Conservation (phyloP, 2,329 filamentous ascomycete genomes). For the Fusarium decemcellulare region DNA sequence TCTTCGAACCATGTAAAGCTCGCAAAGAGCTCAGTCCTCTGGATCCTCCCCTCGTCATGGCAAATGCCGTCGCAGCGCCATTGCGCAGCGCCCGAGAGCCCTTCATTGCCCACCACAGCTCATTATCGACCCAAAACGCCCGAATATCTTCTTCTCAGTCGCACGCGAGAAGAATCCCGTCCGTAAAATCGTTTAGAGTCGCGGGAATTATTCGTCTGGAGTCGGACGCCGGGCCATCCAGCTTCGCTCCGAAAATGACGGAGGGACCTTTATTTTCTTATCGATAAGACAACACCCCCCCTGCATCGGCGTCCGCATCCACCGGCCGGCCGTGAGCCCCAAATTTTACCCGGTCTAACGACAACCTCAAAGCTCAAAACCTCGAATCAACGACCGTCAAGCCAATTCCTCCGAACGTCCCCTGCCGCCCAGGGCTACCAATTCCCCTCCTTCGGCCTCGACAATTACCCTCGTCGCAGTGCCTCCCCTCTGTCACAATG, state of each 20-base stretch:
- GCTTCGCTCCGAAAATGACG: conserved; percentile 33
- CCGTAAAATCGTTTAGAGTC: not conserved
- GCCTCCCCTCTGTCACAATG: conserved; percentile 41
- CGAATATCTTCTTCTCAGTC: not conserved
- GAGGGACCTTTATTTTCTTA: conserved; percentile 39
- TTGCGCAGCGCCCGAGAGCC: conserved; percentile 41
- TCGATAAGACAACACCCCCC: conserved; percentile 45
- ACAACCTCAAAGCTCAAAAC: conserved; percentile 31
- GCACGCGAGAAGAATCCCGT: not conserved
- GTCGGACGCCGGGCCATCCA: conserved; percentile 1
- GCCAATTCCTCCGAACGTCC: conserved; percentile 25
- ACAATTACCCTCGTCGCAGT: conserved; percentile 3
- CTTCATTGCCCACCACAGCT: conserved; percentile 42
- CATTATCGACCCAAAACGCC: conserved; percentile 30
- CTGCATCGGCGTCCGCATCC: conserved; percentile 29
- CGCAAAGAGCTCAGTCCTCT: conserved; percentile 38
- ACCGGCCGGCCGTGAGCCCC: conserved; percentile 35
- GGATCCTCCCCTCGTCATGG: conserved; percentile 26
- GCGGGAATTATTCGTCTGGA: not conserved
- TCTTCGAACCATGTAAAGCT: not conserved
- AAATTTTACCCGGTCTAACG: conserved; percentile 47
- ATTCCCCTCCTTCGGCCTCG: conserved; percentile 23
- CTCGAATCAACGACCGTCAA: conserved; percentile 23
- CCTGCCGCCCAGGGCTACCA: conserved; percentile 22
- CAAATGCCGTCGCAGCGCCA: conserved; percentile 35